These are phyloP conservation scores for Setaria viridis DNA, from an alignment of 202 grass and related monocot species.

Conservation along the genomic window DNA sequence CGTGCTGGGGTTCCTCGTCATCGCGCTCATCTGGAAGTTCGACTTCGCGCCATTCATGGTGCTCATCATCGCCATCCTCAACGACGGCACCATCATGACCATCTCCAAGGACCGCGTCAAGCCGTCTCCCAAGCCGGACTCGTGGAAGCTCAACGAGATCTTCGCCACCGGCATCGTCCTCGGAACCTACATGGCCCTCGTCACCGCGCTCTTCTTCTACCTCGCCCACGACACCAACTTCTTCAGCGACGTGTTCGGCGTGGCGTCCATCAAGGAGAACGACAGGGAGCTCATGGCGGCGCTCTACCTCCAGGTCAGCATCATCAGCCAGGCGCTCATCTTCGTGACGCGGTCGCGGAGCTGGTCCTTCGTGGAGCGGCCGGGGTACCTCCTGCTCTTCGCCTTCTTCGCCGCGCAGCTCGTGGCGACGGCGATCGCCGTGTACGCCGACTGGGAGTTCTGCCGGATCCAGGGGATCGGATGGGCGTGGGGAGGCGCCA, in stretches of 20 bases:
- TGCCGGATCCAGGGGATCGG: constrained; percentile 77
- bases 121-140: constrained; percentile 77
- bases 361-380: constrained; percentile 88
- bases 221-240: constrained; percentile 71
- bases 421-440: constrained; percentile 77
- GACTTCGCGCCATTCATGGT: constrained; percentile 97
- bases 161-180: constrained; percentile 91
- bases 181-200: constrained; percentile 82
- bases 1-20: constrained; percentile 81
- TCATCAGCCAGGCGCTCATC: constrained; percentile 95
- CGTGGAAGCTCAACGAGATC: constrained; percentile 92
- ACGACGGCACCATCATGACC: constrained; percentile 99
- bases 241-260: constrained; percentile 69
- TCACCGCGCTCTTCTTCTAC: constrained; percentile 84
- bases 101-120: constrained; percentile 94
- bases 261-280: constrained; percentile 56
- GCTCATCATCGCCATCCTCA: constrained; percentile 95
- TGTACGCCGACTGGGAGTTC: constrained; percentile 76
- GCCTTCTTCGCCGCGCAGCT: constrained; percentile 87
- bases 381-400: constrained; percentile 67
- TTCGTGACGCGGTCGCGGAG: constrained; percentile 88
- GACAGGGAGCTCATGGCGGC: constrained; percentile 73
- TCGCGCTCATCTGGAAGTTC: constrained; percentile 90
- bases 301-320: constrained; percentile 94
- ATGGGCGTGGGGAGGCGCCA: constrained; percentile 76